Conservation (phyloP, 306 rosid species). For the Cicer cuneatum region DNA sequence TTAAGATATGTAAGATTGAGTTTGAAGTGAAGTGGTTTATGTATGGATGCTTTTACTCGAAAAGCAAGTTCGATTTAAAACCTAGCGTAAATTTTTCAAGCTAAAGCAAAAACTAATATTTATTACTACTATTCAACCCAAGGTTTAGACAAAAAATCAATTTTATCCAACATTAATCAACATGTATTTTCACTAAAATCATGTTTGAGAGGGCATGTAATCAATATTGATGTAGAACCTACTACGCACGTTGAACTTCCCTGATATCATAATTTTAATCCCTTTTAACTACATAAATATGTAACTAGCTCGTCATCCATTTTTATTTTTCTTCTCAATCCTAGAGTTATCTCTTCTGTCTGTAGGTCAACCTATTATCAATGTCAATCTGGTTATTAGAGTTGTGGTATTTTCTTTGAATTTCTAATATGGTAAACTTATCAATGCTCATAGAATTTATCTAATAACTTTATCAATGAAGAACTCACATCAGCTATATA, state of each 20-base stretch:
- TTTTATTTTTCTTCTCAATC: not conserved
- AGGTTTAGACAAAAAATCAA: not conserved
- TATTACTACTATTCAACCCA: not conserved
- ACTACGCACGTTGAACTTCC: not conserved
- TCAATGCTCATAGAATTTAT: not conserved
- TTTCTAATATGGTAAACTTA: not conserved
- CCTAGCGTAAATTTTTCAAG: not conserved
- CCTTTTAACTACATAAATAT: not conserved
- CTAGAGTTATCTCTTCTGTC: not conserved
- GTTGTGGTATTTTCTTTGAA: not conserved
- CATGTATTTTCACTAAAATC: conserved; percentile 1
- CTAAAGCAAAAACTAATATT: not conserved
- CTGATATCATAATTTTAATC: not conserved
- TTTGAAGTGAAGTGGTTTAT: conserved; percentile 6
- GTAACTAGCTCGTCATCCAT: no score
- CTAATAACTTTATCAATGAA: not conserved
- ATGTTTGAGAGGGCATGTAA: not conserved
- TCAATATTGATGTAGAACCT: not conserved
- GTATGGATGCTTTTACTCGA: not conserved
- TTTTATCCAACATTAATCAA: not conserved
- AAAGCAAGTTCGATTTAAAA: not conserved
- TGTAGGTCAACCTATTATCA: no score
- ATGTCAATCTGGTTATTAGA: not conserved
- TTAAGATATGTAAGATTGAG: not conserved
- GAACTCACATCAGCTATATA: no score